Evolutionary conservation across 192 early-diverging fungal species (phyloP), one percentile per base, ranked within the genome.

Genomic region (Diversispora eburnea): DNA sequence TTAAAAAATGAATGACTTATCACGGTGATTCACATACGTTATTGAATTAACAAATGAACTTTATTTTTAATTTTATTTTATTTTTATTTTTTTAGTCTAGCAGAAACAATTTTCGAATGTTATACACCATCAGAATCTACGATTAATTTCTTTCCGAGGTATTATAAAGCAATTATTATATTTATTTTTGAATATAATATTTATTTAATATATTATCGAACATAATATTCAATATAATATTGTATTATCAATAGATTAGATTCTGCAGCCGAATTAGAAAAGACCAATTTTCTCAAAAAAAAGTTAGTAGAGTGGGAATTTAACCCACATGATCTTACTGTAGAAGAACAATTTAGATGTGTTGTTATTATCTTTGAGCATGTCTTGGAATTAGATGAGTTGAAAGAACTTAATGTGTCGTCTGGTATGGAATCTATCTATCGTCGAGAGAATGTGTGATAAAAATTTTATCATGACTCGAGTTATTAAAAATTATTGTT

Each of bases 361-460:
- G 87, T 86, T 0, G 82, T 84, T 52, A 76, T 93, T 43, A 86
- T 93, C 69, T 86, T 93, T 75, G 84, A 90, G 78, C 87, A 90
- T 62, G 83, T 86, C 58, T 80, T 90, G 57, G 77, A 80, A 47
- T 77, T 85, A 45, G 77, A 78, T 15, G 86, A 85, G 60, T 66
- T 87, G 22, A 83, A 82, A n/a, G 84, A 88, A 52, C 66, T 91
- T 33, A 81, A 76, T 61, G 83, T 91, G 54, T 79, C 86, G 55
- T 76, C 86, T 52, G 80, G 84, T 79, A 85, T 70, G 55, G 55
- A 74, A 45, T 67, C 66, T 67, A 56, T 42, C 20, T 55, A 4
- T 20, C 7, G 6, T n/a, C 6, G 10, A 3, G 41, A 54, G 4
- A 54, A 54, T 54, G 54, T 48, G 4, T 20, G 15, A 15, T 73